Evolutionary conservation across 176 grass and related monocot genomes (phyloP), one percentile per base, ranked within the genome.

Genomic region (Poa annua): DNA sequence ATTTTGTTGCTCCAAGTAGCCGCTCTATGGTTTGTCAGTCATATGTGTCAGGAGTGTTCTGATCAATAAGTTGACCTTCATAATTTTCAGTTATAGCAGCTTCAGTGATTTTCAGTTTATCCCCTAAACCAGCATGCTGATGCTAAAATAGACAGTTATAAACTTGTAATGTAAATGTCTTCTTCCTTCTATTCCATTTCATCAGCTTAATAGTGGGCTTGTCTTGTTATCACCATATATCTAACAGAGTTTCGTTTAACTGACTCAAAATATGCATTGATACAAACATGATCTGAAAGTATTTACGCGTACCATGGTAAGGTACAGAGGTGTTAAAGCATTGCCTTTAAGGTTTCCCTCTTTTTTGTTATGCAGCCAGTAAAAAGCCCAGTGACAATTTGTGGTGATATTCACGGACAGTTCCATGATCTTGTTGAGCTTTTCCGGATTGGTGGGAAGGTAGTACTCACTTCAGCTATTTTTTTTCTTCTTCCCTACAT

Each of bases 351-450:
- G 83, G 17, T 56, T 68, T 81, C 53, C 32, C 4, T 38, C n/a
- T n/a, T 55, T 63, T 77, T 48, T 66, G 66, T 29, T 25, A 33
- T 59, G 75, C 92, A 98, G 96, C 96, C 96, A 19, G 92, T 98
- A 13, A 93, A 98, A 80, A 98, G 92, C 29, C 96, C 96, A 10
- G 96, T 98, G 68, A 98, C 92, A 33, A 93, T 98, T 14, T 98
- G 96, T 20, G 96, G 96, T 87, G 96, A 98, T 81, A 95, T 95
- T 76, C 96, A 98, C 34, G 96, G 96, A 21, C 96, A 98, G 81
- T 98, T 98, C 88, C 96, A 98, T 77, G 96, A 98, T 87, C 90
- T 98, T 50, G 85, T 94, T 36, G 92, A 95, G 76, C 85, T 98
- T 78, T 98, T 98, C 49, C 90, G 83, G 34, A 98, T 95, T 83